These are phyloP conservation scores for Blastomyces gilchristii DNA, from an alignment of 2,329 filamentous ascomycete species.

Conservation along the genomic window DNA sequence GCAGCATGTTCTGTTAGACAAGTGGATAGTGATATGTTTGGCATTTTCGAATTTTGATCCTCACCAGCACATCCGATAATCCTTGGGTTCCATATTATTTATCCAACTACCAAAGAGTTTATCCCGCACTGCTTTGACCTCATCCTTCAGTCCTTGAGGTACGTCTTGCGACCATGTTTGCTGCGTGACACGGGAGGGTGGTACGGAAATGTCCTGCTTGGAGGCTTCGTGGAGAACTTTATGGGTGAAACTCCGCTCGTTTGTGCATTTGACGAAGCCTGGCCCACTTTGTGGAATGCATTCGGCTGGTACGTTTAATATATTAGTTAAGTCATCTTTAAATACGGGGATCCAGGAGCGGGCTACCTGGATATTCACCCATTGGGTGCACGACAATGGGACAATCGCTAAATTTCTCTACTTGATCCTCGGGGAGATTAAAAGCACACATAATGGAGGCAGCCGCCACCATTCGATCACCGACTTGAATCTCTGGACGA, in stretches of 20 bases:
- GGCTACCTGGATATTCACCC: constrained; percentile 7
- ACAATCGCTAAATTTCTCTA: constrained; percentile 6
- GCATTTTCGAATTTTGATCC: not conserved
- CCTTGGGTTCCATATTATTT: not conserved
- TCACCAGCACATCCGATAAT: constrained; percentile 11
- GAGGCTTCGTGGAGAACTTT: constrained; percentile 1
- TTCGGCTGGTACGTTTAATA: constrained; percentile 5
- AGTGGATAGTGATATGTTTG: not conserved
- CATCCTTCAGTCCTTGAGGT: constrained; percentile 6
- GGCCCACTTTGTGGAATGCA: constrained; percentile 5
- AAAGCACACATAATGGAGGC: constrained; percentile 14
- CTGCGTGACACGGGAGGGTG: not conserved
- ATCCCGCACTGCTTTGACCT: not conserved
- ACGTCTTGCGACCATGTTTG: constrained; percentile 8
- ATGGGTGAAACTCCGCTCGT: constrained; percentile 10
- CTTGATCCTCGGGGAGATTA: constrained; percentile 7
- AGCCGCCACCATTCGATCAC: constrained; percentile 35
- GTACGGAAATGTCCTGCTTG: constrained; percentile 6
- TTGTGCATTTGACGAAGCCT: constrained; percentile 8
- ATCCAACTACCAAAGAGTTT: constrained; percentile 6
- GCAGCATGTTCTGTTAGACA: not conserved
- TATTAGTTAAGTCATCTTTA: not conserved
- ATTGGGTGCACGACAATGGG: constrained; percentile 8
- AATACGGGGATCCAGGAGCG: not conserved
- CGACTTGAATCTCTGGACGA: constrained; percentile 35